Evolutionary conservation across 495 filamentous ascomycete genomes (phyloP).

Genomic region (Xylaria venustula): DNA sequence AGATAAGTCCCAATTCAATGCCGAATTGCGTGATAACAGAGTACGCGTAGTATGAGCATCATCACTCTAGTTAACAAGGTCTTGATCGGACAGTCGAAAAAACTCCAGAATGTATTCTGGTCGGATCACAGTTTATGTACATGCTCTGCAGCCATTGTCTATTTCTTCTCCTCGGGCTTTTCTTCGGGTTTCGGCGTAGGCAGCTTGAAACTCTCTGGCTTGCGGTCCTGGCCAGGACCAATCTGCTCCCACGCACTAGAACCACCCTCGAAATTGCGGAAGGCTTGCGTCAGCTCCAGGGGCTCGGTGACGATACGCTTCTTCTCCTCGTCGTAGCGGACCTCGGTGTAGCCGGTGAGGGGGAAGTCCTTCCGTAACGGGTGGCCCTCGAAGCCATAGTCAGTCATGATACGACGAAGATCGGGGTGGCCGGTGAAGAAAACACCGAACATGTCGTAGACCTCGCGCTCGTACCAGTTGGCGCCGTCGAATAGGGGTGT

Average conservation of each 20-base stretch:
- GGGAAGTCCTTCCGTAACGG: conserved; percentile 98
- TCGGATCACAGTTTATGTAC: conserved; percentile 33
- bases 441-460: conserved; percentile 96
- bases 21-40: too few species aligned
- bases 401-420: conserved; percentile 97
- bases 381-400: conserved; percentile 99
- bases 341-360: conserved; percentile 96
- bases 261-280: conserved; percentile 94
- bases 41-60: too few species aligned
- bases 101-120: conserved; percentile 6
- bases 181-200: conserved; percentile 93
- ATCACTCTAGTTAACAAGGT: too few species aligned
- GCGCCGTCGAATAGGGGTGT: conserved; percentile 87
- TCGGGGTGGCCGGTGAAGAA: conserved; percentile 96
- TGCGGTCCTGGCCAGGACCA: conserved; percentile 74
- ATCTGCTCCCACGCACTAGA: conserved; percentile 86
- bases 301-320: conserved; percentile 98
- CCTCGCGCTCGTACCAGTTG: conserved; percentile 98
- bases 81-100: conserved; percentile 2
- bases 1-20: too few species aligned
- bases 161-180: conserved; percentile 93
- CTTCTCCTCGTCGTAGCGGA: conserved; percentile 98
- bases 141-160: conserved; percentile 32
- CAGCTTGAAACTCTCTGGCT: conserved; percentile 88
- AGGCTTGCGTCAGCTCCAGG: conserved; percentile 96